phyloP scores from a whole-genome alignment of 768 basidiomycete genomes.

The Lactarius pseudohatsudake region DNA sequence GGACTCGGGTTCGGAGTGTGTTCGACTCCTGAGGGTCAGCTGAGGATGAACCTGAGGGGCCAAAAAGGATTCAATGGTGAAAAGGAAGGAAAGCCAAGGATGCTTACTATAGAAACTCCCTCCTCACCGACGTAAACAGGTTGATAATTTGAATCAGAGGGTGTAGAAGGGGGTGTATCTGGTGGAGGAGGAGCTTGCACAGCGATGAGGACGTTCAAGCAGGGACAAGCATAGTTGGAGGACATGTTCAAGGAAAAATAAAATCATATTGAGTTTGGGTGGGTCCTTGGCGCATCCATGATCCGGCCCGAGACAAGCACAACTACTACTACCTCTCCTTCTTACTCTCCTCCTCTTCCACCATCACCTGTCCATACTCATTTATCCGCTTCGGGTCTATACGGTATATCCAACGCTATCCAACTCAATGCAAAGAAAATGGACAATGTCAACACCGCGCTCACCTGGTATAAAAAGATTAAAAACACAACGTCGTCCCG shows the following conservation, averaged over 20 bases:
- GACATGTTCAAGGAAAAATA: conserved; percentile 26
- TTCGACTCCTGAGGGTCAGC: conserved; percentile 68
- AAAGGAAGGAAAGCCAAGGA: not conserved
- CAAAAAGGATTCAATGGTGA: not conserved
- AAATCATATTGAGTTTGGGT: not conserved
- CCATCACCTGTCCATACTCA: conserved; percentile 90
- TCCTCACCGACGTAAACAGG: conserved; percentile 64
- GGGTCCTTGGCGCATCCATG: not conserved
- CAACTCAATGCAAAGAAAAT: conserved; percentile 27
- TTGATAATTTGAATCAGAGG: conserved; percentile 43
- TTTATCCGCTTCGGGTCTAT: conserved; percentile 93
- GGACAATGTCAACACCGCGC: conserved; percentile 30
- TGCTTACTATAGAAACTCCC: conserved; percentile 64
- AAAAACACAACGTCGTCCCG: conserved; percentile 89
- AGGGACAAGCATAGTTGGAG: conserved; percentile 56
- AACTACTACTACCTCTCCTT: conserved; percentile 37
- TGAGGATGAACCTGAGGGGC: conserved; percentile 60
- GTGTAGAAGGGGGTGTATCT: conserved; percentile 14
- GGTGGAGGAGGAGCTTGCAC: conserved; percentile 34
- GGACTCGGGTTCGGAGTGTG: conserved; percentile 29
- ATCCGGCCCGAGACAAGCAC: conserved; percentile 9
- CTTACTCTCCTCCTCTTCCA: conserved; percentile 36
- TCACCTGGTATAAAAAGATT: conserved; percentile 87
- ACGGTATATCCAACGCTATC: conserved; percentile 94
- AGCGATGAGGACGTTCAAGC: conserved; percentile 67